phyloP scores from a whole-genome alignment of 2,329 filamentous ascomycete genomes.

The Exophiala lecanii-corni region DNA sequence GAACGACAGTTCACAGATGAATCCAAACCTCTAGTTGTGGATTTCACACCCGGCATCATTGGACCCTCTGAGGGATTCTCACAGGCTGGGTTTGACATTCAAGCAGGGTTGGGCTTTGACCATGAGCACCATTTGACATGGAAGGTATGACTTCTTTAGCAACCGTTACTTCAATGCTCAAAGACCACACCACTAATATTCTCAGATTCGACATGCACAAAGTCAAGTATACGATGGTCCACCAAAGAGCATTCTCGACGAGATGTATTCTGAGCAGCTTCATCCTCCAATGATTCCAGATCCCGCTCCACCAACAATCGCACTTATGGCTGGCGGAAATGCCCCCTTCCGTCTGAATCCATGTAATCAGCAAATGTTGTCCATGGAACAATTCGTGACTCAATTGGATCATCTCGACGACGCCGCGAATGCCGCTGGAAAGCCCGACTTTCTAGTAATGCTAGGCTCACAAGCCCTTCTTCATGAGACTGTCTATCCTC shows the following conservation, averaged over 20 bases:
- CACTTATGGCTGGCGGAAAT: conserved; percentile 10
- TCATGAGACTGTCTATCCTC: conserved; percentile 4
- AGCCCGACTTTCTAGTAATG: conserved; percentile 13
- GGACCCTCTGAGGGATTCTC: conserved; percentile 18
- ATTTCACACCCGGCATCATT: conserved; percentile 11
- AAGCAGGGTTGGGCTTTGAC: conserved; percentile 15
- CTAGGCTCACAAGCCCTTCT: conserved; percentile 15
- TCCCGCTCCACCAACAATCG: conserved; percentile 9
- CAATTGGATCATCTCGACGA: conserved; percentile 4
- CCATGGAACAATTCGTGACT: conserved; percentile 6
- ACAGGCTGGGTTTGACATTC: conserved; percentile 7
- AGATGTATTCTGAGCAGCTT: conserved; percentile 4
- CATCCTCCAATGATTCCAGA: neutral
- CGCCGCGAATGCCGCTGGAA: neutral
- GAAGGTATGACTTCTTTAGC: conserved; percentile 17
- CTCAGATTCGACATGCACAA: conserved; percentile 7
- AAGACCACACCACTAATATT: too few species aligned
- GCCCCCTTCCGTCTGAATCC: conserved; percentile 8
- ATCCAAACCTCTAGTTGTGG: conserved; percentile 13
- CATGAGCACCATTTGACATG: conserved; percentile 11
- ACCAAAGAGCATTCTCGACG: neutral
- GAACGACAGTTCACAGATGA: conserved; percentile 1
- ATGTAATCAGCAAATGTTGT: conserved; percentile 1
- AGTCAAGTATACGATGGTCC: conserved; percentile 11
- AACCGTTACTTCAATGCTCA: too few species aligned